A percentile compares a stretch with the other conserved stretches of the same genome.
Evolutionary conservation across 2,329 filamentous ascomycete genomes (phyloP).

Genomic region (Pseudogymnoascus sp.): DNA sequence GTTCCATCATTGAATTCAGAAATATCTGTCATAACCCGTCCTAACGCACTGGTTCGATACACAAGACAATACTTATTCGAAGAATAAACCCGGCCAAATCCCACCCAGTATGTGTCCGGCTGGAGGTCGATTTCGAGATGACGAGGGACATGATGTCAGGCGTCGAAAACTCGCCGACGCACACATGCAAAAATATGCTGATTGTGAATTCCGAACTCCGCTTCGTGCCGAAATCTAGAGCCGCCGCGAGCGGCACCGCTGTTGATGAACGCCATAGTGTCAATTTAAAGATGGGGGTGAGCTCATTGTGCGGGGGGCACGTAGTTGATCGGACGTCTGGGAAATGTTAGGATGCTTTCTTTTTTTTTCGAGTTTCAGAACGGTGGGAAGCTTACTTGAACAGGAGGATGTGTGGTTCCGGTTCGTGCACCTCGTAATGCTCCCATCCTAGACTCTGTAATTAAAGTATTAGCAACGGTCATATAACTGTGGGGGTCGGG

Average conservation of each 20-base stretch:
- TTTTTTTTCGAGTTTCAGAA: neutral
- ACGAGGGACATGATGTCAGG: slow-evolving; percentile 3
- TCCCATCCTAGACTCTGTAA: slow-evolving; percentile 92
- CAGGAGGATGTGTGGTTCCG: slow-evolving; percentile 93
- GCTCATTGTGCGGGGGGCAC: slow-evolving; percentile 1
- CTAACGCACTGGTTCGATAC: neutral
- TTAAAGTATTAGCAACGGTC: slow-evolving; percentile 9
- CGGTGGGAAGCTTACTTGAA: slow-evolving; percentile 64
- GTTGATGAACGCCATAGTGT: slow-evolving; percentile 1
- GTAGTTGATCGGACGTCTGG: neutral
- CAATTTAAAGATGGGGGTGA: neutral
- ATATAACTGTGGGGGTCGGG: slow-evolving; percentile 9
- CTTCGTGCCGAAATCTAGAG: slow-evolving; percentile 7
- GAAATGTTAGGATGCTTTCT: neutral
- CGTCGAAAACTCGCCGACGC: slow-evolving; percentile 1
- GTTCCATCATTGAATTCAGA: slow-evolving; percentile 7
- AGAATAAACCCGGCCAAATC: neutral
- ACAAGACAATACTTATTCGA: slow-evolving; percentile 6
- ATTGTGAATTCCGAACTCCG: slow-evolving; percentile 6
- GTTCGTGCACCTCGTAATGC: slow-evolving; percentile 98
- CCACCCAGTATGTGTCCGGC: neutral
- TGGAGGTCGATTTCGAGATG: neutral
- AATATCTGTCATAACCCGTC: neutral
- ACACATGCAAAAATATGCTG: slow-evolving; percentile 7
- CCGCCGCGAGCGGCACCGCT: slow-evolving; percentile 1